Base-by-base conservation (phyloP, 2,329 filamentous ascomycete genomes). In the Akanthomyces uredinophilus region DNA sequence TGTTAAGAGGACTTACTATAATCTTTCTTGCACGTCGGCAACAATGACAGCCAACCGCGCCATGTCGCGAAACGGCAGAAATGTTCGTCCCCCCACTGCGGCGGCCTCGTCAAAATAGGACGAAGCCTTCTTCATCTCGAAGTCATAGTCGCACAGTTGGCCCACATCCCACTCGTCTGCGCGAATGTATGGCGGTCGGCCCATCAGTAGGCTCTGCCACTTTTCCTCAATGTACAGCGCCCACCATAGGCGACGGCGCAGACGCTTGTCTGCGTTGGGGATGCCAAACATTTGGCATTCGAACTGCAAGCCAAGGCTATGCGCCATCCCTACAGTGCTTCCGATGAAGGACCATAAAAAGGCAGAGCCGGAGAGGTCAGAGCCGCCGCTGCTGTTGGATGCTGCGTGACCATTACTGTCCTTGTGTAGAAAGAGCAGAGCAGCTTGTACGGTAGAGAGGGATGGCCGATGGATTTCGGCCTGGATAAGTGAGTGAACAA, bases 221-320 rank as follows among this genome's bases (percentile, higher is more conserved):
- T 74, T 77, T 43, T 77, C 75, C 60, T 77, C 72, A 18, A 70
- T 65, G 53, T 75, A 77, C 5, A 76, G 65, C 6, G 73, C 72
- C 75, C 75, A 77, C 74, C 75, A 77, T 8, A 77, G 65, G 6
- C 75, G 67, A 22, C 73, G 65, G 2, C 75, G 70, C 8, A 76
- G 67, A 11, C 73, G 68, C 58, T 75, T 75, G 58, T 77, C 74
- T 69, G 72, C 73, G 2, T 68, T 65, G 1, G 74, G 74, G 47
- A 77, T 71, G 3, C 72, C 73, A 71, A 74, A 75, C 65, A 70
- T 70, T 10, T 68, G 69, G 43, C 70, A 74, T 63, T 76, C 73
- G 3, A 76, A 67, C 57, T 76, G 72, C 27, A 76, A 66, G 0
- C 73, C 74, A 1, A 76, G 67, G 13, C 70, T 70, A 8, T 68